These are phyloP conservation scores for Phallus indusiatus DNA, from an alignment of 768 basidiomycete species.

Conservation along the genomic window DNA sequence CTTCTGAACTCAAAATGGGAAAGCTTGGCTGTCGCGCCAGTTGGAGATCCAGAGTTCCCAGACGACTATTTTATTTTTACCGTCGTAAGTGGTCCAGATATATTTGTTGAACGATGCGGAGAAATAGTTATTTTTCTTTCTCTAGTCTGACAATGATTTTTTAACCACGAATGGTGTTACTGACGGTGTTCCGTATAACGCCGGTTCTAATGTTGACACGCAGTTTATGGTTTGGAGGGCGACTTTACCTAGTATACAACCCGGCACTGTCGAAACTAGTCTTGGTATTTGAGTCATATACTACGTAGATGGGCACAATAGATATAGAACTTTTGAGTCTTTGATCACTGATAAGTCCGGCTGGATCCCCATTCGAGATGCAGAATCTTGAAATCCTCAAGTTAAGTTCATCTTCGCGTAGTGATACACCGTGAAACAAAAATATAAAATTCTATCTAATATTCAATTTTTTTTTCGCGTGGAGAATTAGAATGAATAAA, in stretches of 20 bases:
- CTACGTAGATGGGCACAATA: background rate
- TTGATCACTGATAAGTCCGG: too few relatives aligned
- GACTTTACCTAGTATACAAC: slow-evolving; percentile 34
- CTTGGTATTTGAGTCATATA: slow-evolving; percentile 8
- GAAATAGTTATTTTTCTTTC: background rate
- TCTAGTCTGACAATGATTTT: slow-evolving; percentile 55
- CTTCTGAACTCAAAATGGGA: slow-evolving; percentile 66
- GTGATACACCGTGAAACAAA: too few relatives aligned
- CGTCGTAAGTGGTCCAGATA: slow-evolving; percentile 29
- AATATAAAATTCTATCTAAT: too few relatives aligned
- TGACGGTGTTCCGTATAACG: slow-evolving; percentile 41
- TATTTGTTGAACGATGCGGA: background rate
- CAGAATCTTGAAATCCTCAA: too few relatives aligned
- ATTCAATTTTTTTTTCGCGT: too few relatives aligned
- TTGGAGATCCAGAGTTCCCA: slow-evolving; percentile 38
- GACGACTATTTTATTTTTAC: slow-evolving; percentile 64
- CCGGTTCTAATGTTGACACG: slow-evolving; percentile 47
- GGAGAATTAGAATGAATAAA: too few relatives aligned
- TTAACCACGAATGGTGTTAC: slow-evolving; percentile 45
- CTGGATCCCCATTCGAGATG: too few relatives aligned
- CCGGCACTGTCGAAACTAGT: slow-evolving; percentile 11
- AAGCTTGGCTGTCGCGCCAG: slow-evolving; percentile 48
- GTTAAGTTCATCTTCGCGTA: too few relatives aligned
- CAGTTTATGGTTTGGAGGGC: slow-evolving; percentile 56
- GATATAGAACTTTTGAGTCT: too few relatives aligned